Base-by-base conservation (phyloP, 2,329 filamentous ascomycete genomes). In the Dothidotthia symphoricarpi region DNA sequence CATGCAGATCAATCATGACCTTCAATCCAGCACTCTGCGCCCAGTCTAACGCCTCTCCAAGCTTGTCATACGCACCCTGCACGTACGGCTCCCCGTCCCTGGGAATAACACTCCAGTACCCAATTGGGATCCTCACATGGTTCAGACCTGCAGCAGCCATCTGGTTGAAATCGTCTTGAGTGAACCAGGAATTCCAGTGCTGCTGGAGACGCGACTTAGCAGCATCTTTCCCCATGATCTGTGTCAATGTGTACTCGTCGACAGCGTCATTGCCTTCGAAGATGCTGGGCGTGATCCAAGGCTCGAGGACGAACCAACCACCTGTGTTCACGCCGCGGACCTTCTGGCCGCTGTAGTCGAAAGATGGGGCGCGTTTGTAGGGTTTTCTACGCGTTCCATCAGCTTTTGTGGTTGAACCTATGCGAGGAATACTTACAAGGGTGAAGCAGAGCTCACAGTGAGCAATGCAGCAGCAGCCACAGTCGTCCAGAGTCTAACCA, bases 1-100 rank as follows among this genome's bases (percentile, higher is more conserved):
- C 82, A 55, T 86, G 83, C 15, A 86, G 65, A 58, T 86, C 83
- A 51, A 86, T 74, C 65, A 83, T 75, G 28, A 85, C 78, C 55
- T 82, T 82, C 32, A 86, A 59, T 3, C 77, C 76, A 29, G 75
- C 70, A 29, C 59, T 66, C 41, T 73, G 64, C 9, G 82, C 83
- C 77, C 82, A 82, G 43, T 67, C 62, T 38, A 83, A 69, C 16
- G 80, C 76, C 44, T 74, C 56, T 41, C 81, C 77, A 8, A 85
- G 69, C 51, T 75, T 72, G 12, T 73, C 63, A 30, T 82, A 71
- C 45, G 82, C 80, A 26, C 81, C 81, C 53, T 80, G 71, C 5
- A 84, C 76, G 49, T 80, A 84, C 13, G 80, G 80, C 36, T 82
- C 79, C 6, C 72, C 75, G 6, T 72, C 61, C 10, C 50, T 60